Evolutionary conservation across 106 monocot genomes (phyloP).

Genomic region (Posidonia australis): DNA sequence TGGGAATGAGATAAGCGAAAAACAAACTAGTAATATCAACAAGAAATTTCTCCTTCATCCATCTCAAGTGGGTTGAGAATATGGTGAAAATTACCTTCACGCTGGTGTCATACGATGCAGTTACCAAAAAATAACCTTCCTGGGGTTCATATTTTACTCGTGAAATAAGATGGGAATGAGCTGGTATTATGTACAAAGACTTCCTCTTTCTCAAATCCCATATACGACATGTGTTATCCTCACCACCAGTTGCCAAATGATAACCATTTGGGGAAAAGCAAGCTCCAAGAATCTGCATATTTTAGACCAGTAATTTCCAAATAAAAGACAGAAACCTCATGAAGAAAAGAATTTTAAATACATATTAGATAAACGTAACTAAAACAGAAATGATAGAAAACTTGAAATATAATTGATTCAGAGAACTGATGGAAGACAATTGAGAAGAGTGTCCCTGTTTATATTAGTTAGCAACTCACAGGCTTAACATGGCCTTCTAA

Average conservation of each 20-base stretch:
- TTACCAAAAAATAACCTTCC: constrained; percentile 86
- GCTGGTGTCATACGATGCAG: constrained; percentile 87
- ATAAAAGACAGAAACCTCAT: not conserved
- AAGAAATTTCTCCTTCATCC: not conserved
- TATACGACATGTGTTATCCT: constrained; percentile 82
- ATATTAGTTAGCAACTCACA: constrained; percentile 26
- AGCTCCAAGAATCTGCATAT: constrained; percentile 60
- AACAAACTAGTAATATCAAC: not conserved
- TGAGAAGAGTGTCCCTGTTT: not conserved
- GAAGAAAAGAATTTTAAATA: not conserved
- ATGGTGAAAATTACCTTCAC: constrained; percentile 45
- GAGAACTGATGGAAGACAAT: constrained; percentile 3
- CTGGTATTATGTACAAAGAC: constrained; percentile 74
- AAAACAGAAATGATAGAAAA: not conserved
- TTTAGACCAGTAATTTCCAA: not conserved
- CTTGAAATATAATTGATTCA: too few relatives aligned
- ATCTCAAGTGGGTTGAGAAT: not conserved
- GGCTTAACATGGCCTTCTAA: constrained; percentile 93
- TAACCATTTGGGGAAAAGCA: constrained; percentile 93
- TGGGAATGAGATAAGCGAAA: too few relatives aligned
- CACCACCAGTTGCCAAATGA: constrained; percentile 76
- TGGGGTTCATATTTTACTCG: constrained; percentile 95
- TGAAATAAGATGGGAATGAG: constrained; percentile 82
- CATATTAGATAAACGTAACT: not conserved
- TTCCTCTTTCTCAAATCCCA: constrained; percentile 96